Evolutionary conservation across 805 yeast species (phyloP), one percentile per base, ranked within the genome.

Genomic region (Cyberlindnera maritima): DNA sequence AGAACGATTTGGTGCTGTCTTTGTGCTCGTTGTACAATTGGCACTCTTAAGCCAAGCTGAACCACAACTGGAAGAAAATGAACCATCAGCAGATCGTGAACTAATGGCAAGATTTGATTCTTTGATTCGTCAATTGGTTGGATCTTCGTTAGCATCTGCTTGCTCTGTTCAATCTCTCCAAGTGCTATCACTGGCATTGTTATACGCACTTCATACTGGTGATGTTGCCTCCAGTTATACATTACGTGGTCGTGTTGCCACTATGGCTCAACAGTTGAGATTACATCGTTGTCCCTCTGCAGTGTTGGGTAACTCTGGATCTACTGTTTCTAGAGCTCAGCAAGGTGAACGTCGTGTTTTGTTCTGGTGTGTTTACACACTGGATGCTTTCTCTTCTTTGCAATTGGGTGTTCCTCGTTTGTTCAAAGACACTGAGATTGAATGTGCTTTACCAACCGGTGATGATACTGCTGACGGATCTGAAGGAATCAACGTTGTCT

Each of bases 211-310:
- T 32, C 81, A 83, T 33, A 77, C 78, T 6, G 95, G 96, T 17
- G 90, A 86, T 62, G 76, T 82, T 37, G 74, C 81, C 9, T 81
- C 88, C 1, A 75, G 89, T 50, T 89, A 88, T 67, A 85, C 83
- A 44, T 71, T 86, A 36, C 74, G 96, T 49, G 91, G 92, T 36
- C 73, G 81, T 55, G 82, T 85, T 8, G 79, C 85, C 12, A 82
- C 89, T 23, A 85, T 88, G 91, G 83, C 91, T 4, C 95, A 88
- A 57, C 94, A 89, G 56, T 68, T 90, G 44, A 77, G 97, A 56
- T 70, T 90, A 38, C 96, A 89, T 62, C 74, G 95, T 55, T 85
- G 96, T 64, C 96, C 96, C 10, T 81, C 91, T 4, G 92, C 92
- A 0, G 90, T 88, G 4, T 67, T 85, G 41, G 79, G 81, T 3